Percentiles rank a stretch among this genome's conserved stretches.
phyloP scores from a whole-genome alignment of 345 rosid genomes.

The Camelina neglecta region DNA sequence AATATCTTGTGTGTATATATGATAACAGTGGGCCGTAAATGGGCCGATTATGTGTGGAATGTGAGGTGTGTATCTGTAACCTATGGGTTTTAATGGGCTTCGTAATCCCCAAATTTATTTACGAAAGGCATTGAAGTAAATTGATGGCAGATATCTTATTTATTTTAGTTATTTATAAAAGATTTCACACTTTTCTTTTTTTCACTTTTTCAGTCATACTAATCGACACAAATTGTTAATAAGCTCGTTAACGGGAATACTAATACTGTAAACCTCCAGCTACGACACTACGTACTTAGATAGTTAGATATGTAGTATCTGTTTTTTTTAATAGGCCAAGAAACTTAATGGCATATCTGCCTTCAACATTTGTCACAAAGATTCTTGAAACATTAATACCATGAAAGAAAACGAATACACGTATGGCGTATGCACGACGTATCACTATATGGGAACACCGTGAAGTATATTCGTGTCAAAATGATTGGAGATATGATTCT shows the following conservation, averaged over 20 bases:
- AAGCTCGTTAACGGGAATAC: too few relatives aligned
- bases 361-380: conserved; percentile 8
- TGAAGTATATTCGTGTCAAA: conserved; percentile 21
- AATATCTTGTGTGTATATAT: conserved; percentile 20
- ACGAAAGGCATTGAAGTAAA: neutral
- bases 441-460: neutral
- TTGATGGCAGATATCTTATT: too few relatives aligned
- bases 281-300: too few relatives aligned
- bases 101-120: neutral
- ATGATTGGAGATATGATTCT: conserved; percentile 14
- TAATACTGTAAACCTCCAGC: too few relatives aligned
- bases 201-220: neutral
- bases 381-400: neutral
- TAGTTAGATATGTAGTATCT: too few relatives aligned
- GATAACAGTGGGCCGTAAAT: conserved; percentile 26
- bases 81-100: conserved; percentile 27
- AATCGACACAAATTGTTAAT: neutral
- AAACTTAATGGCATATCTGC: conserved; percentile 13
- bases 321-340: neutral
- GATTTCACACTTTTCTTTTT: too few relatives aligned
- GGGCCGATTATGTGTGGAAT: conserved; percentile 30
- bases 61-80: conserved; percentile 23
- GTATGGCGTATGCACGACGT: neutral
- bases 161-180: too few relatives aligned
- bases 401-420: neutral